Evolutionary conservation across 495 filamentous ascomycete genomes (phyloP), one percentile per base, ranked within the genome.

Genomic region (Talaromyces borbonicus): DNA sequence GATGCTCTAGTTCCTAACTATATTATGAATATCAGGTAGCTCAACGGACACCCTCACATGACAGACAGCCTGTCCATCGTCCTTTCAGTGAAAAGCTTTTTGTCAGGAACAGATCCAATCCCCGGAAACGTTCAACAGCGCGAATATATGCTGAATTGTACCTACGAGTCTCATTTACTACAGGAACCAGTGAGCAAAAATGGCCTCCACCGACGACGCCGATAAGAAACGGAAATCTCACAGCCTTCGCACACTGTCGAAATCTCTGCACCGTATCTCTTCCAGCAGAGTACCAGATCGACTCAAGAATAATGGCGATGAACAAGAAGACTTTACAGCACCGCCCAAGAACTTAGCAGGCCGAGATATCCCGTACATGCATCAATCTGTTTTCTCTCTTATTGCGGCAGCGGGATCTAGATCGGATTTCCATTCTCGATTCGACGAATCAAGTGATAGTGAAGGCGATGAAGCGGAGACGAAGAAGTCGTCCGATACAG

Each of bases 341-440:
- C 78, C 80, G 3, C 67, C 69, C 8, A 56, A 44, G 20, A 59
- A 49, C 14, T 48, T 67, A 20, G 57, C 65, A 20, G 72, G 71
- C 41, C 60, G 60, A 32, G 59, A 71, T 24, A 47, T 68, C 18
- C 71, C 70, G 18, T 85, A 86, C 52, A 85, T 95, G 85, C 90
- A 96, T 62, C 90, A 96, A 66, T 90, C 86, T 40, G 75, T 98
- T 42, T 95, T 96, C 62, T 89, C 87, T 43, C 75, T 98, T 64
- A 90, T 98, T 49, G 86, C 90, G 12, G 84, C 87, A n/a, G 88
- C 87, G 30, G 87, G 87, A 5, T 86, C 85, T 43, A 77, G 77
- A 38, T 80, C 81, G 16, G 83, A 90, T 57, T 86, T 90, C 58
- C 79, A 83, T 58, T 74, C 83, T 43, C 75, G 84, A 26, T 92